Evolutionary conservation across 2,329 filamentous ascomycete species (phyloP), one percentile per base, ranked within the genome.

Genomic region (Akanthomyces lecanii): DNA sequence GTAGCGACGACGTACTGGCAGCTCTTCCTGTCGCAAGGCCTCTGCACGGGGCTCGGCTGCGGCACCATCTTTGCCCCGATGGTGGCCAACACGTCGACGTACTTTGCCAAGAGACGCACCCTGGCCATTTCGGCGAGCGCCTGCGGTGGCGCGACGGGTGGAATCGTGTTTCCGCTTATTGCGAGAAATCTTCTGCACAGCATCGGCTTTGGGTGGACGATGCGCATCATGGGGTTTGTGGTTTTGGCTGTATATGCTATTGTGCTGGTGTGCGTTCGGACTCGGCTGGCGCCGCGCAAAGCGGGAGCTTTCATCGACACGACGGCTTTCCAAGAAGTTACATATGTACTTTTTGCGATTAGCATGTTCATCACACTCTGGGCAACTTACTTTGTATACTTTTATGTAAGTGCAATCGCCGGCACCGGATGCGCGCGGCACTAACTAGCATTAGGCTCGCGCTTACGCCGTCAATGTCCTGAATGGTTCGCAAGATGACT

Each of bases 131-230:
- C 85, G 0, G 78, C 87, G 8, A 79, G 79, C 11, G 84, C 85
- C 0, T 82, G 81, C 0, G 89, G 88, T 1, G 85, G 84, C 30
- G 81, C 81, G 0, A 82, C 82, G 0, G 88, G 88, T 1, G 87
- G 87, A 0, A 75, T 89, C 25, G 77, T 89, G 3, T 90, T 87
- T 69, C 87, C 88, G 0, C 76, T 84, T 1, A 78, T 85, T 21
- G 77, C 82, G 1, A 77, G 80, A 68, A 80, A 85, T 61, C 73
- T 89, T 12, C 73, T 88, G 1, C 83, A 85, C 0, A 77, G 76
- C 21, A 74, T 89, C 4, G 87, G 87, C 0, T 89, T 88, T 68
- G 77, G 78, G 0, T 89, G 86, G 85, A 87, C 87, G 0, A 79
- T 88, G n/a, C 77, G 87, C 0, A 79, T 82, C 0, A 78, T 88